phyloP scores from a whole-genome alignment of 257 asterid species.

The Hygrophila difformis region DNA sequence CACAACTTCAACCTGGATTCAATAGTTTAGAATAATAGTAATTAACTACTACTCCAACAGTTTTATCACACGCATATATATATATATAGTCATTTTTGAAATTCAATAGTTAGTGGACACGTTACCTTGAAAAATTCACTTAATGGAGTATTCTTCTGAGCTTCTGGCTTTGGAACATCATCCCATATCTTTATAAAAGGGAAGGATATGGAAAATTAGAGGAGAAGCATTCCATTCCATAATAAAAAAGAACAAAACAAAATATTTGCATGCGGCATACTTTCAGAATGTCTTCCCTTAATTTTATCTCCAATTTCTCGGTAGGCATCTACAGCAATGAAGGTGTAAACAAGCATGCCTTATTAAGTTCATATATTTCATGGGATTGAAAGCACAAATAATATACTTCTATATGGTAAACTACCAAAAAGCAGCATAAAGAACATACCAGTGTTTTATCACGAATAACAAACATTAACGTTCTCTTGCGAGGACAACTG shows the following conservation, averaged over 20 bases:
- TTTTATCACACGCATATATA: no score
- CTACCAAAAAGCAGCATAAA: slow-evolving; percentile 4
- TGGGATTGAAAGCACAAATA: slow-evolving; percentile 14
- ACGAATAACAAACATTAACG: slow-evolving; percentile 91
- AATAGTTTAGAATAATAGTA: slow-evolving; percentile 16
- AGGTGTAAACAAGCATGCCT: slow-evolving; percentile 10
- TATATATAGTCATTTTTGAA: background rate
- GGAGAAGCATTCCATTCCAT: no score
- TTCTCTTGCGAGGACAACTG: slow-evolving; percentile 94
- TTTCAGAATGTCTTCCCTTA: slow-evolving; percentile 95
- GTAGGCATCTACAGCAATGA: slow-evolving; percentile 70
- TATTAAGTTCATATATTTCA: slow-evolving; percentile 14
- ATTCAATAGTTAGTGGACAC: slow-evolving; percentile 6
- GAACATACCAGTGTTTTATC: slow-evolving; percentile 82
- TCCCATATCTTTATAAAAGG: slow-evolving; percentile 66
- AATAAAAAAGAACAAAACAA: no score
- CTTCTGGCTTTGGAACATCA: slow-evolving; percentile 88
- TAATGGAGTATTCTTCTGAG: slow-evolving; percentile 78
- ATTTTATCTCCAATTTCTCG: slow-evolving; percentile 89
- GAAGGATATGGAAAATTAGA: slow-evolving; percentile 12
- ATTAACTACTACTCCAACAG: no score
- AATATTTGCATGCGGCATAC: slow-evolving; percentile 31
- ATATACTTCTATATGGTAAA: no score
- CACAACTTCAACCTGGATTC: slow-evolving; percentile 75
- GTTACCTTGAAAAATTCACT: slow-evolving; percentile 98